phyloP scores from a whole-genome alignment of 164 flowering plant species.

The Taxillus chinensis region DNA sequence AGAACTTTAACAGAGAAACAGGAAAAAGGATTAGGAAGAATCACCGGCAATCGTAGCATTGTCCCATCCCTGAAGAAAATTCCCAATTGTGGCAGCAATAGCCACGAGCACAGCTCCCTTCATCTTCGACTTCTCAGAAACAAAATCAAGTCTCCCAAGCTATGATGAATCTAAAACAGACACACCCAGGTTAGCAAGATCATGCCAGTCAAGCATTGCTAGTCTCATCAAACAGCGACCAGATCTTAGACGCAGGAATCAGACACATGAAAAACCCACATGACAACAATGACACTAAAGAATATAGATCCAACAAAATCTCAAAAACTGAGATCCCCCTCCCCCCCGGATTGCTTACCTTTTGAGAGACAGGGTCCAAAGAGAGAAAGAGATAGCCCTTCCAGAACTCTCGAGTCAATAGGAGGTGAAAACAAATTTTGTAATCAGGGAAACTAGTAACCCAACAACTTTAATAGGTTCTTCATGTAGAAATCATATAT shows the following conservation, averaged over 20 bases:
- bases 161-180: not conserved
- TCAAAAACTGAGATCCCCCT: not conserved
- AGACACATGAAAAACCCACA: not conserved
- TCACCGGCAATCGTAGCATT: constrained; percentile 61
- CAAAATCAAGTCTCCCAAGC: not conserved
- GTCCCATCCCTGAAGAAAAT: constrained; percentile 68
- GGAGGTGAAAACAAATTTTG: not conserved
- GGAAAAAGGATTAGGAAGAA: not conserved
- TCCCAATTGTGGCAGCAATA: constrained; percentile 56
- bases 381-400: not conserved
- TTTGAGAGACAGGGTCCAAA: not conserved
- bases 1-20: not conserved
- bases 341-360: not conserved
- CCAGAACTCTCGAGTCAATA: too few relatives aligned
- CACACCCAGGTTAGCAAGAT: not conserved
- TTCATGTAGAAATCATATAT: not conserved
- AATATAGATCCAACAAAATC: too few relatives aligned
- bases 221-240: not conserved
- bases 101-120: constrained; percentile 51
- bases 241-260: not conserved
- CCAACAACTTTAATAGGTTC: not conserved
- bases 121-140: constrained; percentile 15
- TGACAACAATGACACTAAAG: not conserved
- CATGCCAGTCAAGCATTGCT: not conserved
- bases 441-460: not conserved